phyloP scores from a whole-genome alignment of 352 stramenopile species.

The Sclerospora graminicola region DNA sequence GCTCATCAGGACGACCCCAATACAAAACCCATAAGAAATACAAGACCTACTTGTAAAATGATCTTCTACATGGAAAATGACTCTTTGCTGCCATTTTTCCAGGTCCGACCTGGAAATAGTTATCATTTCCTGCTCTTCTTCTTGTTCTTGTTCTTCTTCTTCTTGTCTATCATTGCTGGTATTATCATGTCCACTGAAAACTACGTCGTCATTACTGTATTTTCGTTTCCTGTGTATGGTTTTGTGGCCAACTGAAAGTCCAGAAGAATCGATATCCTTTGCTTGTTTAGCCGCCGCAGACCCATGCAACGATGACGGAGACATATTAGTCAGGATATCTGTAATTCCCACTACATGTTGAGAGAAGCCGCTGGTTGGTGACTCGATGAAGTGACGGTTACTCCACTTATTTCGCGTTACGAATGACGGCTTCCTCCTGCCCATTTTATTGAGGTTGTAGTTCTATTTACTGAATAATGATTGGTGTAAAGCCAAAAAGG shows the following conservation, averaged over 20 bases:
- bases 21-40: background rate
- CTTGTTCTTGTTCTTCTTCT: background rate
- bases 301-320: constrained; percentile 8
- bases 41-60: constrained; percentile 48
- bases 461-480: background rate
- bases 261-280: background rate
- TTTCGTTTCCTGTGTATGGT: constrained; percentile 14
- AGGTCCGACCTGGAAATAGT: constrained; percentile 47
- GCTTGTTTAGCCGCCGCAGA: constrained; percentile 2
- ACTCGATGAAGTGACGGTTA: constrained; percentile 9
- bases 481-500: constrained; percentile 2
- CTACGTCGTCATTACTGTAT: constrained; percentile 10
- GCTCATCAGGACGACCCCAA: background rate
- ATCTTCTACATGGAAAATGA: constrained; percentile 50
- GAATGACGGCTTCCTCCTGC: constrained; percentile 24
- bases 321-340: background rate
- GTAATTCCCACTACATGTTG: background rate
- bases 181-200: background rate
- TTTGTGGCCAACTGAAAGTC: no score
- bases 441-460: constrained; percentile 7
- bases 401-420: constrained; percentile 18
- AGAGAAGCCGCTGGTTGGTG: background rate
- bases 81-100: constrained; percentile 47
- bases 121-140: constrained; percentile 16
- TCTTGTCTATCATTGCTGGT: constrained; percentile 8